A percentile compares a stretch with the other conserved stretches of the same genome.
Conservation (phyloP, 1,284 basidiomycete genomes). For the Microbotryomycetes sp. region DNA sequence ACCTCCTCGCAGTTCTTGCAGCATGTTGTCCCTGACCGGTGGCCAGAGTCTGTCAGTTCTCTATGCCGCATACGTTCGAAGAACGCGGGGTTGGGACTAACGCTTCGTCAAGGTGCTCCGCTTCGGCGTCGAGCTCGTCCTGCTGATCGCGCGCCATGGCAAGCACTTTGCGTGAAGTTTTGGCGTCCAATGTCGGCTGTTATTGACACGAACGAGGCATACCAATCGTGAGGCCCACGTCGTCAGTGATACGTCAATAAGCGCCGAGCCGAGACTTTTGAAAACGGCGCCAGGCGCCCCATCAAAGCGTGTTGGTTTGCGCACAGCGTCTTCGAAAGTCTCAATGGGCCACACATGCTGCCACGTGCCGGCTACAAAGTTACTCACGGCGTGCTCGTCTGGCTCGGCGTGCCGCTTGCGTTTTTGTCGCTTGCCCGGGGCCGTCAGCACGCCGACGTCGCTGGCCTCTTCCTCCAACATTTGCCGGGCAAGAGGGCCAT, state of each 20-base stretch:
- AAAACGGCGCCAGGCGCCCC: too few species aligned
- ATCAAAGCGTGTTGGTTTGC: too few species aligned
- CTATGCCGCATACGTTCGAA: too few species aligned
- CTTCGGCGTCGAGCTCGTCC: constrained; percentile 55
- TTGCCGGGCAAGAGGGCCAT: constrained; percentile 34
- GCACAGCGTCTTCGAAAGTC: too few species aligned
- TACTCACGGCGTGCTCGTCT: constrained; percentile 28
- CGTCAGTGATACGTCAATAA: neutral
- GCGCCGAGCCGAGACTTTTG: neutral
- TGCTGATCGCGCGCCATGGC: constrained; percentile 89
- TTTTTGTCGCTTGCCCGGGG: constrained; percentile 33
- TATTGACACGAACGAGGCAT: neutral
- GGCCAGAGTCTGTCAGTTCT: too few species aligned
- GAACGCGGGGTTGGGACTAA: neutral
- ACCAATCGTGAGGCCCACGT: neutral
- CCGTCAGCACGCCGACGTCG: constrained; percentile 28
- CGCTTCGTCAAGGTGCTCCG: constrained; percentile 10
- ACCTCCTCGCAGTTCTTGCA: constrained; percentile 36
- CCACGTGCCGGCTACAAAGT: too few species aligned
- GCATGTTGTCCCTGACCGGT: too few species aligned
- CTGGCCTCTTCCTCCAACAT: constrained; percentile 20
- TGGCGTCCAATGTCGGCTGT: constrained; percentile 70
- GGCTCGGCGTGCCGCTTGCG: constrained; percentile 17
- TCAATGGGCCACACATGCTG: too few species aligned
- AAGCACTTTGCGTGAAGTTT: constrained; percentile 81